Evolutionary conservation across 2,329 filamentous ascomycete genomes (phyloP).

Genomic region (Camptophora hylomeconis): DNA sequence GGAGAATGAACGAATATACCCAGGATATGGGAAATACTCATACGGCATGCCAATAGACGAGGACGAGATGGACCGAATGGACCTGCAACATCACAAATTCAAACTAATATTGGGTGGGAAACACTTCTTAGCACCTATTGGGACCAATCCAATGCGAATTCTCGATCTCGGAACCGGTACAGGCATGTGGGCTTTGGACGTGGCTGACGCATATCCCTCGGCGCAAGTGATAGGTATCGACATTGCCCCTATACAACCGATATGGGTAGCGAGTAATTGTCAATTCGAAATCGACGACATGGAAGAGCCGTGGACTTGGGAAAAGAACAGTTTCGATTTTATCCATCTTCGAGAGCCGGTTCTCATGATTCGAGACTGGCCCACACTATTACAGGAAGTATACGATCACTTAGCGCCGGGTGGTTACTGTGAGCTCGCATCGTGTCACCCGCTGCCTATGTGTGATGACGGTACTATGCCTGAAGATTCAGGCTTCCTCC

Average conservation of each 20-base stretch:
- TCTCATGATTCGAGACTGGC: constrained; percentile 1
- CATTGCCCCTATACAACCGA: constrained; percentile 36
- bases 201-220: constrained; percentile 23
- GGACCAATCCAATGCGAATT: constrained; percentile 8
- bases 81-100: constrained; percentile 10
- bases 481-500: constrained; percentile 20
- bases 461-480: constrained; percentile 26
- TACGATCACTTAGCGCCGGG: constrained; percentile 22
- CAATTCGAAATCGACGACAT: constrained; percentile 23
- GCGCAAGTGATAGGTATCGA: constrained; percentile 34
- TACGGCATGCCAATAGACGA: constrained; percentile 14
- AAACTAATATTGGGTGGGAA: constrained; percentile 8
- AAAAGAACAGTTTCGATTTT: constrained; percentile 20
- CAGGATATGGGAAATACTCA: constrained; percentile 13
- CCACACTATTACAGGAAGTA: constrained; percentile 3
- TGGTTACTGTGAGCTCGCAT: constrained; percentile 29
- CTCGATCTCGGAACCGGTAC: constrained; percentile 13
- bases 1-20: constrained; percentile 1
- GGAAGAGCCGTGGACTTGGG: constrained; percentile 21
- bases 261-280: constrained; percentile 25
- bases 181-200: constrained; percentile 20
- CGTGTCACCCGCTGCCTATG: constrained; percentile 19
- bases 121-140: constrained; percentile 11
- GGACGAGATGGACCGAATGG: constrained; percentile 12
- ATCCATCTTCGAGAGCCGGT: constrained; percentile 14